phyloP scores from a whole-genome alignment of 2,329 filamentous ascomycete genomes.

The Botrytis deweyae region DNA sequence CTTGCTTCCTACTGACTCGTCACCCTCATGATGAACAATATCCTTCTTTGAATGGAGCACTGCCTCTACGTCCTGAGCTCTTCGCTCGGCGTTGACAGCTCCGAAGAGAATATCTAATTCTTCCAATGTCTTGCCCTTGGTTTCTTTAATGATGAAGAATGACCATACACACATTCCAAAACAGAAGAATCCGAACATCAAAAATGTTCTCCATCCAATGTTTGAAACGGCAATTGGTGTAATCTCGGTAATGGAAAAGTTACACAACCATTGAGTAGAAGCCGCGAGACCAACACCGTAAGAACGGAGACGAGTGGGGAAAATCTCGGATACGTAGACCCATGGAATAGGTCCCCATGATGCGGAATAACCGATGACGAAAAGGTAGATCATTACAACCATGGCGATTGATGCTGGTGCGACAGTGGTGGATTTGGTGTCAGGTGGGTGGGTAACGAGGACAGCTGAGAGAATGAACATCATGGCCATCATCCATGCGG shows the following conservation, averaged over 20 bases:
- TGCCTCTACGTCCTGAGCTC: slow-evolving; percentile 24
- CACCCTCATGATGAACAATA: slow-evolving; percentile 10
- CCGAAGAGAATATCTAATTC: slow-evolving; percentile 45
- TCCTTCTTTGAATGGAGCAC: slow-evolving; percentile 23
- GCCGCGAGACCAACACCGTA: slow-evolving; percentile 64
- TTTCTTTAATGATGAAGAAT: slow-evolving; percentile 62
- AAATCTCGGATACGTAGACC: slow-evolving; percentile 53
- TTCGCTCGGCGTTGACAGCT: slow-evolving; percentile 13
- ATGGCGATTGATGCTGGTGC: slow-evolving; percentile 45
- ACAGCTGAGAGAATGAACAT: slow-evolving; percentile 54
- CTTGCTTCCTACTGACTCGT: slow-evolving; percentile 7
- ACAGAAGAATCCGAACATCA: slow-evolving; percentile 49
- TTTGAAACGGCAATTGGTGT: slow-evolving; percentile 51
- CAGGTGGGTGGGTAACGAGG: slow-evolving; percentile 46
- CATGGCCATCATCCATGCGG: slow-evolving; percentile 51
- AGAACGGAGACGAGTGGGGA: slow-evolving; percentile 48
- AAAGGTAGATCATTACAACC: slow-evolving; percentile 36
- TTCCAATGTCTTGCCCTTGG: slow-evolving; percentile 66
- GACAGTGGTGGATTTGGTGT: slow-evolving; percentile 32
- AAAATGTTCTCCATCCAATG: slow-evolving; percentile 48
- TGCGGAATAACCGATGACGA: slow-evolving; percentile 47
- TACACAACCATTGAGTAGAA: slow-evolving; percentile 70
- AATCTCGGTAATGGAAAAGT: slow-evolving; percentile 50
- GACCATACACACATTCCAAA: slow-evolving; percentile 45
- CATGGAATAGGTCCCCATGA: slow-evolving; percentile 54